Percentiles rank a stretch among this genome's conserved stretches.
Evolutionary conservation across 805 yeast genomes (phyloP).

Genomic region (Candida pseudoglaebosa): DNA sequence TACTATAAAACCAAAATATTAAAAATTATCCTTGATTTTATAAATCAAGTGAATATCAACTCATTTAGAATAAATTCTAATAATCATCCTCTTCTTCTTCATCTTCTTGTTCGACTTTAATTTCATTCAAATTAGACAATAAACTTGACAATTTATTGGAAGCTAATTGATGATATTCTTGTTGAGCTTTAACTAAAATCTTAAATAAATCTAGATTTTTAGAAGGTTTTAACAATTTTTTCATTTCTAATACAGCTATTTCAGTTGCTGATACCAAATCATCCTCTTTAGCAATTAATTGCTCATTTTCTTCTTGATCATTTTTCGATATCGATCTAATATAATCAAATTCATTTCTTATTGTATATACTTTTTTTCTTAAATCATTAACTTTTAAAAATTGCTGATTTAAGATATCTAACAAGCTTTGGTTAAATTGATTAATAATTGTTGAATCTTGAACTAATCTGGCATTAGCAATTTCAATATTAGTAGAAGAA

Average conservation of each 20-base stretch:
- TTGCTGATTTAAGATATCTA: slow-evolving; percentile 48
- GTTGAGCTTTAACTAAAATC: slow-evolving; percentile 65
- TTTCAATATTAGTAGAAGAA: slow-evolving; percentile 53
- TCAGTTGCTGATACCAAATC: slow-evolving; percentile 77
- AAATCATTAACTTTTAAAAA: slow-evolving; percentile 58
- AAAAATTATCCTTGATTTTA: too few relatives aligned
- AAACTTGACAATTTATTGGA: slow-evolving; percentile 32
- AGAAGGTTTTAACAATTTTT: slow-evolving; percentile 62
- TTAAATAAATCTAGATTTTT: slow-evolving; percentile 61
- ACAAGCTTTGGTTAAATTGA: slow-evolving; percentile 57
- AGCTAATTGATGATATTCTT: slow-evolving; percentile 44
- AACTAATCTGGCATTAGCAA: slow-evolving; percentile 65
- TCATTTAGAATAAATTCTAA: too few relatives aligned
- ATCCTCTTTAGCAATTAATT: slow-evolving; percentile 61
- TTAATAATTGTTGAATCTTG: slow-evolving; percentile 63
- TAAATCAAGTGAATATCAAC: too few relatives aligned
- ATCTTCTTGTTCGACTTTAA: slow-evolving; percentile 34
- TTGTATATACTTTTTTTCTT: slow-evolving; percentile 65
- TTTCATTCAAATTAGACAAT: slow-evolving; percentile 27
- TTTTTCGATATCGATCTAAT: slow-evolving; percentile 49
- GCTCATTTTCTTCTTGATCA: slow-evolving; percentile 49
- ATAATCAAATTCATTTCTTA: slow-evolving; percentile 68
- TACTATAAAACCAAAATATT: too few relatives aligned
- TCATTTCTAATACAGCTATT: slow-evolving; percentile 75
- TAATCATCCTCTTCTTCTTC: slow-evolving; percentile 16